These are phyloP conservation scores for Coemansia sp. DNA, from an alignment of 192 early-diverging fungal species.

Conservation along the genomic window DNA sequence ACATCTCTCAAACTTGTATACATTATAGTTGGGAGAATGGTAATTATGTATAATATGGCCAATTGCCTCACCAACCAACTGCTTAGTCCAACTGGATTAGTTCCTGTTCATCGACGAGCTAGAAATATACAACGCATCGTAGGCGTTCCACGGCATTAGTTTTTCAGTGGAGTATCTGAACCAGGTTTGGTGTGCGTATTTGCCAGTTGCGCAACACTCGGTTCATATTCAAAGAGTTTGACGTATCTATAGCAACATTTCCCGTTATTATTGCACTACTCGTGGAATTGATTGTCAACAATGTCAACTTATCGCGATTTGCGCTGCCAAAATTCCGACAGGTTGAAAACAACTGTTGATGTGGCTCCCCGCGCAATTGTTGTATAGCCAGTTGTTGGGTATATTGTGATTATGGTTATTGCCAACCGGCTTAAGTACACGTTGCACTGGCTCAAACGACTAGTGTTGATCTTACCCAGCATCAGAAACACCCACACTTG, in stretches of 20 bases:
- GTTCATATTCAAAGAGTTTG: conserved; percentile 50
- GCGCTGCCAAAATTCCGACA: conserved; percentile 23
- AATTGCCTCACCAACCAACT: background rate
- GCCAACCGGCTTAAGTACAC: conserved; percentile 34
- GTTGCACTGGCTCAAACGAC: conserved; percentile 32
- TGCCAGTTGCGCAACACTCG: conserved; percentile 46
- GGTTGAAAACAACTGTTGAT: conserved; percentile 33
- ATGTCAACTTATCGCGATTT: conserved; percentile 20
- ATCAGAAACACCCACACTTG: background rate
- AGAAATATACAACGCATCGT: conserved; percentile 12
- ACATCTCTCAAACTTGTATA: too few relatives aligned
- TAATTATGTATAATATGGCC: background rate
- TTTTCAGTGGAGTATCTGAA: conserved; percentile 35
- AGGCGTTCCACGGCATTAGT: conserved; percentile 15
- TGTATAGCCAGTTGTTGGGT: conserved; percentile 32
- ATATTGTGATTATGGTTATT: conserved; percentile 33
- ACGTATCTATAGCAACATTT: conserved; percentile 34
- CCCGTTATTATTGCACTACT: conserved; percentile 22
- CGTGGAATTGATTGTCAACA: conserved; percentile 26
- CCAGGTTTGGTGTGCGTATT: conserved; percentile 8
- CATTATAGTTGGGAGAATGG: background rate
- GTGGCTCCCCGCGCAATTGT: conserved; percentile 22
- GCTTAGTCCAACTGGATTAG: background rate
- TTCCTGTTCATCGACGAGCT: background rate
- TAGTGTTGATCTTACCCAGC: background rate